Percentiles rank a stretch among this genome's conserved stretches.
Conservation (phyloP, 495 filamentous ascomycete species). For the Penicillium turbatum region DNA sequence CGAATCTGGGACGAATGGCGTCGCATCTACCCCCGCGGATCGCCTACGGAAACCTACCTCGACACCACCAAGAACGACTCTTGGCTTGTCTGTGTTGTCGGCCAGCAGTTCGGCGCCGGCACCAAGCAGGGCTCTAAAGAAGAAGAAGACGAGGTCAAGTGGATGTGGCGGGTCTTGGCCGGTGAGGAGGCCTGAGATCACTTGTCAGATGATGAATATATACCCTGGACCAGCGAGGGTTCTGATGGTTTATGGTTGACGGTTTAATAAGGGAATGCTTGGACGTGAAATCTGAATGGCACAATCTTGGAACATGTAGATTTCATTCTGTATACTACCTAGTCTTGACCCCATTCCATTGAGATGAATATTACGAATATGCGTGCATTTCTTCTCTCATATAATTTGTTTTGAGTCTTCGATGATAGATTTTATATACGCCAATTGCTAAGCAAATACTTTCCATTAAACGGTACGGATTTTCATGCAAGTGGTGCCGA, state of each 20-base stretch:
- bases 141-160: conserved; percentile 42
- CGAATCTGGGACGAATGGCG: conserved; percentile 94
- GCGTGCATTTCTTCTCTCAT: conserved; percentile 4
- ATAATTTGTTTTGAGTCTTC: not conserved
- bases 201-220: conserved; percentile 8
- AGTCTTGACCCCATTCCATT: conserved; percentile 17
- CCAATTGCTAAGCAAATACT: conserved; percentile 10
- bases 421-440: conserved; percentile 6
- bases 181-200: conserved; percentile 17
- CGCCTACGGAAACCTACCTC: conserved; percentile 64
- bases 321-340: conserved; percentile 26
- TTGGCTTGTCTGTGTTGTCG: conserved; percentile 90
- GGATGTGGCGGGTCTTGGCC: conserved; percentile 41
- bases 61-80: conserved; percentile 59
- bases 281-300: conserved; percentile 14
- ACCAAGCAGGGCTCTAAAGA: conserved; percentile 39
- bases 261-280: conserved; percentile 1
- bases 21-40: conserved; percentile 67
- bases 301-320: conserved; percentile 13
- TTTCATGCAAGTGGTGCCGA: not conserved
- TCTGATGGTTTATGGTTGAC: not conserved
- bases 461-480: conserved; percentile 2
- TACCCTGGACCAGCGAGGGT: conserved; percentile 11
- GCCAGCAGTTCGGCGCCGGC: conserved; percentile 65
- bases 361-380: conserved; percentile 15